Conservation (phyloP, 768 basidiomycete species). For the Podaxis sp. region DNA sequence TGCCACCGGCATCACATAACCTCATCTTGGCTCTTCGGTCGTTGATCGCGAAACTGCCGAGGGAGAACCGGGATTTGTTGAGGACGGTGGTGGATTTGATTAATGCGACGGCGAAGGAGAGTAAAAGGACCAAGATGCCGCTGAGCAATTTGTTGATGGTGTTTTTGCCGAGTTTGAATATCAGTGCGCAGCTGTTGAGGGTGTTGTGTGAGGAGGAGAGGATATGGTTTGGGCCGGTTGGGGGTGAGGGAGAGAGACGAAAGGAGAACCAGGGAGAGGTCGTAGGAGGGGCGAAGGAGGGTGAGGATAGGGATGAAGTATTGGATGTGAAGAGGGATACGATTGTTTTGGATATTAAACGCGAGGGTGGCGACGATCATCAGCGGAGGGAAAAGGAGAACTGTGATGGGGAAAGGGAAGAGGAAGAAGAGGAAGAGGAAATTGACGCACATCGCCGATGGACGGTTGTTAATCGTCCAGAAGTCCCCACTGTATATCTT, state of each 20-base stretch:
- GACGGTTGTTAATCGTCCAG: constrained; percentile 21
- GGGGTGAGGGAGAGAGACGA: constrained; percentile 10
- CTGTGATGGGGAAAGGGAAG: constrained; percentile 27
- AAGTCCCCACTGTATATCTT: constrained; percentile 39
- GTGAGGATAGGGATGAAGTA: constrained; percentile 8
- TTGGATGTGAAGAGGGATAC: constrained; percentile 19
- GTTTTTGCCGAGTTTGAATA: constrained; percentile 83
- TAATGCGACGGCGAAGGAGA: constrained; percentile 65
- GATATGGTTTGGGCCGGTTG: constrained; percentile 49
- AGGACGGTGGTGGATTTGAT: constrained; percentile 81
- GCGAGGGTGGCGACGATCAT: not conserved
- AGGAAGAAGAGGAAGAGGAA: constrained; percentile 22
- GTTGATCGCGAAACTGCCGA: constrained; percentile 69
- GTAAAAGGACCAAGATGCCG: constrained; percentile 87
- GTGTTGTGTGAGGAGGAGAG: constrained; percentile 69
- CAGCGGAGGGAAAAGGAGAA: constrained; percentile 18
- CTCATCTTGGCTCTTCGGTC: constrained; percentile 58
- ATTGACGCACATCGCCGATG: constrained; percentile 19
- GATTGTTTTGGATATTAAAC: constrained; percentile 15
- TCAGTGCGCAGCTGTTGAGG: constrained; percentile 72
- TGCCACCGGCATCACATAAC: constrained; percentile 59
- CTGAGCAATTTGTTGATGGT: constrained; percentile 85
- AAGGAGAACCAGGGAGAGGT: no score
- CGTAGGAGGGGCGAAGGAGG: not conserved
- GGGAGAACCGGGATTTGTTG: constrained; percentile 82